phyloP scores from a whole-genome alignment of 257 asterid genomes.

The Solanum arcanum region DNA sequence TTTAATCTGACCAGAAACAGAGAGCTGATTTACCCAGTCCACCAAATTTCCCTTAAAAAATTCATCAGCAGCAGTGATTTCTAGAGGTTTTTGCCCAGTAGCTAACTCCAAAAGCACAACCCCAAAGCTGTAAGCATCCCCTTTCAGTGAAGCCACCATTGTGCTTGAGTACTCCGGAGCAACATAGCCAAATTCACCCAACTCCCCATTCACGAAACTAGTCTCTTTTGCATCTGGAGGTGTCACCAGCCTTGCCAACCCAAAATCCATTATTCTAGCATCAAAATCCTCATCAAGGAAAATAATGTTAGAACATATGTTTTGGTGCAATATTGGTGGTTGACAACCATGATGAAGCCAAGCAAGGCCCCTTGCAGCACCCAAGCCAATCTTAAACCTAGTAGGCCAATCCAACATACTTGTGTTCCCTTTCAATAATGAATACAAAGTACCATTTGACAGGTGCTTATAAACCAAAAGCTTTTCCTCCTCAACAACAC shows the following conservation, averaged over 20 bases:
- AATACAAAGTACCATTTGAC: slow-evolving; percentile 67
- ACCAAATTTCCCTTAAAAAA: slow-evolving; percentile 57
- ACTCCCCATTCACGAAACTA: slow-evolving; percentile 36
- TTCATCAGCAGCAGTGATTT: slow-evolving; percentile 38
- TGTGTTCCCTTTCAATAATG: slow-evolving; percentile 32
- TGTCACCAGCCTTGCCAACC: slow-evolving; percentile 49
- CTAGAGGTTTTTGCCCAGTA: slow-evolving; percentile 70
- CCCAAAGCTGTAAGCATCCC: slow-evolving; percentile 57
- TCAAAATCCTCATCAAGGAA: slow-evolving; percentile 89
- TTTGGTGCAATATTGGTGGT: slow-evolving; percentile 83
- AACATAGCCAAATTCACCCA: slow-evolving; percentile 54
- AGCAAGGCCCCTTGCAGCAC: slow-evolving; percentile 82
- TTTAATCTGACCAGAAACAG: slow-evolving; percentile 51
- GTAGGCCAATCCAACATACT: slow-evolving; percentile 63
- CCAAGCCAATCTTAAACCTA: slow-evolving; percentile 72
- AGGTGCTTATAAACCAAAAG: slow-evolving; percentile 81
- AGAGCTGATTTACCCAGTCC: slow-evolving; percentile 69
- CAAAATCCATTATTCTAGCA: slow-evolving; percentile 85
- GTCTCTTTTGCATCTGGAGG: slow-evolving; percentile 33
- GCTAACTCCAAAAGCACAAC: slow-evolving; percentile 67
- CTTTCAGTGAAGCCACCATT: slow-evolving; percentile 50
- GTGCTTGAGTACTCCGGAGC: slow-evolving; percentile 52
- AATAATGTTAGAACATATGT: slow-evolving; percentile 60
- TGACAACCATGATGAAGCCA: slow-evolving; percentile 96
- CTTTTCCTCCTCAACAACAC: slow-evolving; percentile 84